phyloP scores from a whole-genome alignment of 345 rosid species.

The Dipteronia sinensis region DNA sequence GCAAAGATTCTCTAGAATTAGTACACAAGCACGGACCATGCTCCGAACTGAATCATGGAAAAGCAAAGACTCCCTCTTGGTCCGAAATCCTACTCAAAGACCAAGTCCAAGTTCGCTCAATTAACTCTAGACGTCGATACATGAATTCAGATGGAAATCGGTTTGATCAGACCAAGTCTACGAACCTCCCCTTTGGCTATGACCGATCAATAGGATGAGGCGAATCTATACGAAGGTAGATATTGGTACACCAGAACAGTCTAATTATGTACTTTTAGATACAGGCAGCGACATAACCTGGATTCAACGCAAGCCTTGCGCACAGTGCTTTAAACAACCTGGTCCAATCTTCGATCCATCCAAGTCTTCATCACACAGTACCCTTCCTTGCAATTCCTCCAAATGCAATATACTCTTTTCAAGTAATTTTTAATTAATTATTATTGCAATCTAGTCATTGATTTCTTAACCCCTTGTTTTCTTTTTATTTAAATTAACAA shows the following conservation, averaged over 20 bases:
- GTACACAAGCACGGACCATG: neutral
- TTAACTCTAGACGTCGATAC: neutral
- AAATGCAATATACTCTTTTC: neutral
- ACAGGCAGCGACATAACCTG: conserved; percentile 38
- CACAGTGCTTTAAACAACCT: too few relatives aligned
- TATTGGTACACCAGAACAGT: conserved; percentile 26
- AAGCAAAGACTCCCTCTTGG: neutral
- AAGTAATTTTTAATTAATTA: too few relatives aligned
- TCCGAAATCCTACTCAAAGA: neutral
- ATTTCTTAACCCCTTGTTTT: too few relatives aligned
- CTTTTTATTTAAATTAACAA: too few relatives aligned
- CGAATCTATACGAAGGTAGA: conserved; percentile 21
- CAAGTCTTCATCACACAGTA: conserved; percentile 25
- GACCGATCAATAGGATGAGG: neutral
- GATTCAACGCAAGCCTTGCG: conserved; percentile 40
- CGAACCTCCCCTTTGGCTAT: neutral
- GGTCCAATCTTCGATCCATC: conserved; percentile 25
- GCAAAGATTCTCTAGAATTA: neutral
- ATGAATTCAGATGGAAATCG: neutral
- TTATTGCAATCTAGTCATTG: too few relatives aligned
- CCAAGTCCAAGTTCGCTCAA: neutral
- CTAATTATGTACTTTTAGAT: conserved; percentile 22
- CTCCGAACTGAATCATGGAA: neutral
- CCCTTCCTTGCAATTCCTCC: conserved; percentile 19
- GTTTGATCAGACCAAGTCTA: neutral